phyloP scores from a whole-genome alignment of 192 early-diverging fungal species.

The Martensiomyces pterosporus region DNA sequence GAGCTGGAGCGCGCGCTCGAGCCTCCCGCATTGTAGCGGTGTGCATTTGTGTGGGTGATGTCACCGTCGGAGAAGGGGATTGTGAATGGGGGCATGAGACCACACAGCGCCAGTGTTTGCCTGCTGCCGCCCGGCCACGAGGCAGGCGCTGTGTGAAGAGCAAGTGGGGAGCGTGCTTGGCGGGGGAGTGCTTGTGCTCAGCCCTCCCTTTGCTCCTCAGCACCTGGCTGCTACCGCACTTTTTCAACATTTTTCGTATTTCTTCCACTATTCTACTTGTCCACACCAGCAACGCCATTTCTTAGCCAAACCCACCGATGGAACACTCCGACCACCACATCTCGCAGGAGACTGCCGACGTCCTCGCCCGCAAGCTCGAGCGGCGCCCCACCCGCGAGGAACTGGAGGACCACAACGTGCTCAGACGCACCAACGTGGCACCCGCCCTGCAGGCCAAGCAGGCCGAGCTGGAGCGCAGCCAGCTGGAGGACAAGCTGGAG shows the following conservation, averaged over 20 bases:
- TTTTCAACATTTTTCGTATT: too few species aligned
- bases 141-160: constrained; percentile 49
- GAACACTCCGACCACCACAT: not conserved
- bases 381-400: constrained; percentile 55
- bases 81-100: too few species aligned
- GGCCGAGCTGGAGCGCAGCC: constrained; percentile 23
- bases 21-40: too few species aligned
- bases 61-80: too few species aligned
- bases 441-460: constrained; percentile 39
- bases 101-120: too few species aligned
- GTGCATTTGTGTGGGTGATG: too few species aligned
- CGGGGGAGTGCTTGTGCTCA: not conserved
- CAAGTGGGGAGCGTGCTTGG: constrained; percentile 7
- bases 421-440: constrained; percentile 43
- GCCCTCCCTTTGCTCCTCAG: not conserved
- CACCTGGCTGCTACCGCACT: too few species aligned
- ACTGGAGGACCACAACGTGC: constrained; percentile 56
- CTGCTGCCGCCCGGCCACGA: too few species aligned
- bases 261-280: not conserved
- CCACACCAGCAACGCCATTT: not conserved
- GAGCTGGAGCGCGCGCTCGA: constrained; percentile 54
- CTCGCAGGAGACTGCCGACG: constrained; percentile 13
- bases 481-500: constrained; percentile 52
- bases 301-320: not conserved
- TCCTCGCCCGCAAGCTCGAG: constrained; percentile 49